These are phyloP conservation scores for Heritiera littoralis DNA, from an alignment of 345 rosid species.

Conservation along the genomic window DNA sequence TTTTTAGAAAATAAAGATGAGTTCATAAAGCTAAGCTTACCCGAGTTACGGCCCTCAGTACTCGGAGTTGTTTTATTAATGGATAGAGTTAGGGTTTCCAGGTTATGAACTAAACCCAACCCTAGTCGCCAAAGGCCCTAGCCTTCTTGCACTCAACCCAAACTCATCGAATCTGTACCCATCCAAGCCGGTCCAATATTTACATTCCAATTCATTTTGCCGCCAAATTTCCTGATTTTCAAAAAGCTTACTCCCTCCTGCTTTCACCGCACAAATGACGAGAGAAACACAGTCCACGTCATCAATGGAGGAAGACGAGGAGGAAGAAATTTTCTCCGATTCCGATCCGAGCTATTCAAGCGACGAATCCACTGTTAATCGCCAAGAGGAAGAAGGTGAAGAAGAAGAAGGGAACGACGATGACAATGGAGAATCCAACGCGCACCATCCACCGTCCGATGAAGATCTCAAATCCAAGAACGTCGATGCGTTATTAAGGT, in stretches of 20 bases:
- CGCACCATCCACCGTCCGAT: slow-evolving; percentile 43
- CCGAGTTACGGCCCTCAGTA: too few relatives aligned
- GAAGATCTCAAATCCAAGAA: slow-evolving; percentile 79
- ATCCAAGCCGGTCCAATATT: background rate
- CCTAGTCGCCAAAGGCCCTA: background rate
- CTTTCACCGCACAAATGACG: background rate
- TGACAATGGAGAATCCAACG: slow-evolving; percentile 23
- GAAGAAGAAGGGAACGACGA: slow-evolving; percentile 33
- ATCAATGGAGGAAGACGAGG: slow-evolving; percentile 43
- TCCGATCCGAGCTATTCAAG: slow-evolving; percentile 54
- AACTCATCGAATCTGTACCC: background rate
- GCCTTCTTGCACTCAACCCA: background rate
- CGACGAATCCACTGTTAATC: slow-evolving; percentile 44
- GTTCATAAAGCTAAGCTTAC: too few relatives aligned
- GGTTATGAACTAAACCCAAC: background rate
- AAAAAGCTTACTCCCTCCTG: background rate
- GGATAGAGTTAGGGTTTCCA: background rate
- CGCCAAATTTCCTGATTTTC: slow-evolving; percentile 29
- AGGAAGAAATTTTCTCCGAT: slow-evolving; percentile 37
- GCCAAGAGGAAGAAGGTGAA: slow-evolving; percentile 38
- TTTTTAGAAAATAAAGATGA: too few relatives aligned
- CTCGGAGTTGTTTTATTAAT: too few relatives aligned
- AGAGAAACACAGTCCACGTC: slow-evolving; percentile 15
- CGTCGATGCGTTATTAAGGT: slow-evolving; percentile 91
- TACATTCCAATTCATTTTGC: slow-evolving; percentile 3